Percentiles rank a stretch among this genome's conserved stretches.
Conservation (phyloP, 108 stramenopile genomes). For the Nitzschia palea region DNA sequence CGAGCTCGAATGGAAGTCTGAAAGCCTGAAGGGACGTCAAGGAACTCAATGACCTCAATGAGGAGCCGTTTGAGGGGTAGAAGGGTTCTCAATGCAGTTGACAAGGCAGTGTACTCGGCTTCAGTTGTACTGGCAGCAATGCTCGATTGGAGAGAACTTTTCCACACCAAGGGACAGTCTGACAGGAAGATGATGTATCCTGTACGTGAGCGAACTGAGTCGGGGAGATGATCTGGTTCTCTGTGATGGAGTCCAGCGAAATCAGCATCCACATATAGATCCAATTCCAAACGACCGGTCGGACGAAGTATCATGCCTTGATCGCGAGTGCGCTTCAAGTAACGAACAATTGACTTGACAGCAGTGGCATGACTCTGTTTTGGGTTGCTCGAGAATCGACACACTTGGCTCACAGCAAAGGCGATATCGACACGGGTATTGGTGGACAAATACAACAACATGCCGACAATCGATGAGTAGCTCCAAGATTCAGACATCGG, state of each 20-base stretch:
- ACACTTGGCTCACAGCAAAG: conserved; percentile 49
- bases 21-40: not conserved
- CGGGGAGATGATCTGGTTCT: conserved; percentile 25
- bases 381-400: conserved; percentile 32
- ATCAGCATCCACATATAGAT: conserved; percentile 54
- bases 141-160: conserved; percentile 35
- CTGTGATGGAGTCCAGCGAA: conserved; percentile 36
- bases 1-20: conserved; percentile 2
- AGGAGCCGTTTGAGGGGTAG: conserved; percentile 35
- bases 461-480: conserved; percentile 44
- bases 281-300: conserved; percentile 10
- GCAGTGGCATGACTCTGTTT: too few species aligned
- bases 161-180: conserved; percentile 51
- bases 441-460: conserved; percentile 44
- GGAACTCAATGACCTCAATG: not conserved
- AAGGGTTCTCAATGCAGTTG: conserved; percentile 22
- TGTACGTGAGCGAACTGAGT: conserved; percentile 40
- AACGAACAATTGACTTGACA: conserved; percentile 51
- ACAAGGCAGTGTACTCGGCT: conserved; percentile 46
- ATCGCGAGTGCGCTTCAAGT: conserved; percentile 39
- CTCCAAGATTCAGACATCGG: conserved; percentile 35
- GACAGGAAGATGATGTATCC: conserved; percentile 40
- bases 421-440: conserved; percentile 47
- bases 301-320: conserved; percentile 40
- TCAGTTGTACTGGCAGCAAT: conserved; percentile 46